Evolutionary conservation across 768 basidiomycete genomes (phyloP).

Genomic region (Tulasnella sp.): DNA sequence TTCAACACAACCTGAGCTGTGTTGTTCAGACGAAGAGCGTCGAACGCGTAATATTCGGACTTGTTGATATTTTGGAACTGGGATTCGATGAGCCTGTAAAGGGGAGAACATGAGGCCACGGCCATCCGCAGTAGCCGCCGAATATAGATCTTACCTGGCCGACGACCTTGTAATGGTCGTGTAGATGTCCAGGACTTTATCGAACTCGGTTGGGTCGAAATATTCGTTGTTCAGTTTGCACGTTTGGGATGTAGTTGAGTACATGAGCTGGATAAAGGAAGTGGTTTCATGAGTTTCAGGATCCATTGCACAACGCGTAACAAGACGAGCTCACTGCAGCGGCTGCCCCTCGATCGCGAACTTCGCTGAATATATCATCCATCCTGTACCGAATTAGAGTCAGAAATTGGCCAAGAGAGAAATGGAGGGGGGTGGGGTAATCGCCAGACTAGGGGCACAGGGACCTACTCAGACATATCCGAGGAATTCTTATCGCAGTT

Average conservation of each 20-base stretch:
- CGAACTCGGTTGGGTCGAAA: conserved; percentile 51
- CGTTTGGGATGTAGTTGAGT: conserved; percentile 60
- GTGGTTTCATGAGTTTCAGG: not conserved
- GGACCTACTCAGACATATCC: conserved; percentile 37
- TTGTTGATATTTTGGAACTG: conserved; percentile 49
- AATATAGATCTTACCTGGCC: conserved; percentile 37
- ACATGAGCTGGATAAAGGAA: conserved; percentile 50
- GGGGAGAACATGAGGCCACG: not conserved
- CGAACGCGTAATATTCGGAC: conserved; percentile 47
- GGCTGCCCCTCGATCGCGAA: conserved; percentile 66
- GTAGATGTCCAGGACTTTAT: conserved; percentile 69
- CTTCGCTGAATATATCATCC: conserved; percentile 75
- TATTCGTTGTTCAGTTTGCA: conserved; percentile 74
- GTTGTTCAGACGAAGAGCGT: conserved; percentile 55
- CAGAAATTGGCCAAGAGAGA: not conserved
- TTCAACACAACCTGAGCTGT: conserved; percentile 38
- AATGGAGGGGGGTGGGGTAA: too few species aligned
- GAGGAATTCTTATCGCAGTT: conserved; percentile 76
- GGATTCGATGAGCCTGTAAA: conserved; percentile 43
- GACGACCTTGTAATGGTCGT: conserved; percentile 56
- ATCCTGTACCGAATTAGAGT: conserved; percentile 26
- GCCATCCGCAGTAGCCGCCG: not conserved
- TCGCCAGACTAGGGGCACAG: too few species aligned
- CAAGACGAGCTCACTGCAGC: conserved; percentile 51
- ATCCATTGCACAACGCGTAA: not conserved